Percentiles rank a stretch among this genome's conserved stretches.
Evolutionary conservation across 176 grass and related monocot species (phyloP).

Genomic region (Triticum dicoccoides): DNA sequence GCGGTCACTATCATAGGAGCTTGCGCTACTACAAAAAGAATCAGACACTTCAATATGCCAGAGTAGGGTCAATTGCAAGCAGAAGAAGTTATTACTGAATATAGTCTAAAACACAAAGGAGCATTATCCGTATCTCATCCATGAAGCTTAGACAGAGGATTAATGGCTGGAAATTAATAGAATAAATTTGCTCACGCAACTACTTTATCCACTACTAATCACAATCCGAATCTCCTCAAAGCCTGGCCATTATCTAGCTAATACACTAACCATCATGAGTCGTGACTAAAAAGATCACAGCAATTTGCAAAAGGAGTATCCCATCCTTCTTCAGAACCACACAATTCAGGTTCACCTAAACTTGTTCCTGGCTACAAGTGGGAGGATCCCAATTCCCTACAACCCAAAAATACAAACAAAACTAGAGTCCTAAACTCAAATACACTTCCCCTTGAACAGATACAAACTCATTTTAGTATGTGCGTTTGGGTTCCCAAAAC

Average conservation of each 20-base stretch:
- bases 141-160: conserved; percentile 7
- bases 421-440: background rate
- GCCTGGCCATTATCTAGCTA: background rate
- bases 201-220: background rate
- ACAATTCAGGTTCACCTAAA: background rate
- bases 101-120: background rate
- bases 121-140: background rate
- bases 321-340: background rate
- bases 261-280: background rate
- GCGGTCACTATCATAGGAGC: conserved; percentile 48
- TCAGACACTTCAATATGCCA: background rate
- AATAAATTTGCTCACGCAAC: background rate
- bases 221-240: background rate
- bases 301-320: background rate
- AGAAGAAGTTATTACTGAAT: background rate
- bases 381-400: background rate
- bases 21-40: conserved; percentile 41
- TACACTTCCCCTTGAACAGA: background rate
- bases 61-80: background rate
- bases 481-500: background rate
- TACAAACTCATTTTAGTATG: background rate
- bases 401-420: background rate
- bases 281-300: background rate
- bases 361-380: background rate
- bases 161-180: background rate